These are phyloP conservation scores for Biscogniauxia sp. DNA, from an alignment of 2,329 filamentous ascomycete genomes.

Conservation along the genomic window DNA sequence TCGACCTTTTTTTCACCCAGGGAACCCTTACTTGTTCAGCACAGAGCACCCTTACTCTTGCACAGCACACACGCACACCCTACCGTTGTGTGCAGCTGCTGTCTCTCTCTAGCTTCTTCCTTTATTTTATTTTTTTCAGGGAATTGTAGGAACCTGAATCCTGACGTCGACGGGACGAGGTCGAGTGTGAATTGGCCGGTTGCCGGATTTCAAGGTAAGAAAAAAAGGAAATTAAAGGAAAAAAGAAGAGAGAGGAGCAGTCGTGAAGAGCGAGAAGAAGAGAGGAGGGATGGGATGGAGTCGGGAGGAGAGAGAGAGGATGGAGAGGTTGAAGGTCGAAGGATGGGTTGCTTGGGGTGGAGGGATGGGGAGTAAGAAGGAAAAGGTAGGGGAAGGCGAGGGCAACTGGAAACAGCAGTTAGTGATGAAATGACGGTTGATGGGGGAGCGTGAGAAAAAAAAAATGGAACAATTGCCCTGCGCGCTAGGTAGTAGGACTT, in stretches of 20 bases:
- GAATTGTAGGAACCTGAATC: slow-evolving; percentile 6
- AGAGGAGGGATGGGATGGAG: not conserved
- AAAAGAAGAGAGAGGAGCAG: not conserved
- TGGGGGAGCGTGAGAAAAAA: not conserved
- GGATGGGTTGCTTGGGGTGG: not conserved
- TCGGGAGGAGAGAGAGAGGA: not conserved
- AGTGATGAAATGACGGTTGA: not conserved
- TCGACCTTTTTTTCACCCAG: not conserved
- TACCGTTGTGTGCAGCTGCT: not conserved
- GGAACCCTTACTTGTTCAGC: not conserved
- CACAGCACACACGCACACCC: not conserved
- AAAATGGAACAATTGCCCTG: not conserved
- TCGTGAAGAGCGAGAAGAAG: not conserved
- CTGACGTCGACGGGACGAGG: slow-evolving; percentile 4
- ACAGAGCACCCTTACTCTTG: not conserved
- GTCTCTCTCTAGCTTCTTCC: not conserved
- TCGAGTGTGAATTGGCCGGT: not conserved
- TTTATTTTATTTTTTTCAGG: slow-evolving; percentile 1
- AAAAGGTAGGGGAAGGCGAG: not conserved
- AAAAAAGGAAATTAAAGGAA: not conserved
- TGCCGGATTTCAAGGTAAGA: not conserved
- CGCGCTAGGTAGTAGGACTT: not conserved
- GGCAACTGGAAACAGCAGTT: not conserved
- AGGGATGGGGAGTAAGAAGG: not conserved
- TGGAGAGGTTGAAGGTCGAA: not conserved